Evolutionary conservation across 352 stramenopile species (phyloP).

Genomic region (Globisporangium irregulare): DNA sequence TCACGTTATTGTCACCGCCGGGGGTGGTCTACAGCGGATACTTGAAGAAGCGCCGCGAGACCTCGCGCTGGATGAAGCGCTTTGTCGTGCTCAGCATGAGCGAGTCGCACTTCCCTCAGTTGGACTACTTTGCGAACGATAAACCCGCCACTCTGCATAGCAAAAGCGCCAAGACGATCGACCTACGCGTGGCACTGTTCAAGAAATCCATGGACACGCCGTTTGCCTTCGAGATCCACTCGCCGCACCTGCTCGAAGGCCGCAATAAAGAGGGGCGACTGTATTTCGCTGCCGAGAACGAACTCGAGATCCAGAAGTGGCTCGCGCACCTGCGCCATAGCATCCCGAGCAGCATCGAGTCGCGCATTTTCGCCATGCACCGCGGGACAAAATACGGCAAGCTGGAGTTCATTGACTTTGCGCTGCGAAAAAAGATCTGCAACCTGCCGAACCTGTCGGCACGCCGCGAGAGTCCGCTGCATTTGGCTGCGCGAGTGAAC

Average conservation of each 20-base stretch:
- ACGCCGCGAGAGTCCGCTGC: slow-evolving; percentile 54
- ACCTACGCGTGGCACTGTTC: slow-evolving; percentile 61
- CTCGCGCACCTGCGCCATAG: slow-evolving; percentile 78
- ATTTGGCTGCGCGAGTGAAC: slow-evolving; percentile 48
- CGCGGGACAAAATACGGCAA: slow-evolving; percentile 48
- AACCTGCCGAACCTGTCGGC: slow-evolving; percentile 26
- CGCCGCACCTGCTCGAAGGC: slow-evolving; percentile 73
- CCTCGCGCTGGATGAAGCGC: slow-evolving; percentile 77
- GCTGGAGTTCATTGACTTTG: slow-evolving; percentile 70
- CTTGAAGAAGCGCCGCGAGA: slow-evolving; percentile 75
- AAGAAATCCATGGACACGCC: slow-evolving; percentile 80
- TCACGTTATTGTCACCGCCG: not conserved
- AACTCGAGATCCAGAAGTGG: slow-evolving; percentile 90
- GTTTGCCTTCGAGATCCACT: slow-evolving; percentile 89
- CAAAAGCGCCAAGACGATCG: slow-evolving; percentile 51
- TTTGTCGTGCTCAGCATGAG: slow-evolving; percentile 60
- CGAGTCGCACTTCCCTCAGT: slow-evolving; percentile 32
- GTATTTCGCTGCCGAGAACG: slow-evolving; percentile 81
- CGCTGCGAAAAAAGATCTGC: slow-evolving; percentile 40
- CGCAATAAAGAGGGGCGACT: slow-evolving; percentile 87
- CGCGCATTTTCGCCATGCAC: slow-evolving; percentile 80
- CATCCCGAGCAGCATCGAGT: slow-evolving; percentile 69
- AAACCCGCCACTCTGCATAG: slow-evolving; percentile 36
- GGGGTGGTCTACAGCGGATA: slow-evolving; percentile 47
- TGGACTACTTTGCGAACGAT: slow-evolving; percentile 71